These are phyloP conservation scores for Globomyces pollinis-pini DNA, from an alignment of 192 early-diverging fungal species.

Conservation along the genomic window DNA sequence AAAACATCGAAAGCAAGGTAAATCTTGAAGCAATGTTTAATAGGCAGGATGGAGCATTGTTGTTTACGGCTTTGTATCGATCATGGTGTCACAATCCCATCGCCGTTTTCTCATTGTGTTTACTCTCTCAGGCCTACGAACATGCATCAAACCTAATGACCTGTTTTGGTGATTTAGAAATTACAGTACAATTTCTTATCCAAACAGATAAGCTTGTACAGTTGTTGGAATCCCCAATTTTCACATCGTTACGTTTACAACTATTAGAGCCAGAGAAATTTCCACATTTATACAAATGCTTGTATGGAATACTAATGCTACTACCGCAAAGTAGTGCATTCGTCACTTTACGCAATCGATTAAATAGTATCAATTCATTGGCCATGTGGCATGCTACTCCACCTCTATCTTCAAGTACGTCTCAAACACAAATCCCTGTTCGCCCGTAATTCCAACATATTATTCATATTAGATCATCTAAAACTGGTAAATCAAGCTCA, in stretches of 20 bases:
- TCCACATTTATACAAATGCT: constrained; percentile 82
- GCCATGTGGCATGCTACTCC: constrained; percentile 7
- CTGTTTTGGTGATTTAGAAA: constrained; percentile 85
- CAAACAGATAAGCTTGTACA: constrained; percentile 98
- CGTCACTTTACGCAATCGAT: constrained; percentile 86
- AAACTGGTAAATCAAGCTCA: not conserved
- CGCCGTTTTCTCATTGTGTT: constrained; percentile 84
- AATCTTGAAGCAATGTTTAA: constrained; percentile 15
- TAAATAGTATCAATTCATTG: constrained; percentile 70
- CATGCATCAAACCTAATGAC: constrained; percentile 74
- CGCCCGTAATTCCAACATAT: not conserved
- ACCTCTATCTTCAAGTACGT: not conserved
- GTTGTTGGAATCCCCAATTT: constrained; percentile 93
- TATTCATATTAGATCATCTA: not conserved
- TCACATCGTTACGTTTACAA: constrained; percentile 90
- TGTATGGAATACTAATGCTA: constrained; percentile 96
- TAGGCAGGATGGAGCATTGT: constrained; percentile 69
- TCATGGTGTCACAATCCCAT: constrained; percentile 98
- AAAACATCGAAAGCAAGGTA: constrained; percentile 63
- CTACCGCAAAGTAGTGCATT: constrained; percentile 95
- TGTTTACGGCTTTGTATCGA: constrained; percentile 82
- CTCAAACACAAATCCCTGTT: not conserved
- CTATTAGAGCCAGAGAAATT: constrained; percentile 84
- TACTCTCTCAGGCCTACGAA: constrained; percentile 96
- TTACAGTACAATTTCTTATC: constrained; percentile 88